These are phyloP conservation scores for Cladorrhinum sp. DNA, from an alignment of 2,329 filamentous ascomycete species.

Conservation along the genomic window DNA sequence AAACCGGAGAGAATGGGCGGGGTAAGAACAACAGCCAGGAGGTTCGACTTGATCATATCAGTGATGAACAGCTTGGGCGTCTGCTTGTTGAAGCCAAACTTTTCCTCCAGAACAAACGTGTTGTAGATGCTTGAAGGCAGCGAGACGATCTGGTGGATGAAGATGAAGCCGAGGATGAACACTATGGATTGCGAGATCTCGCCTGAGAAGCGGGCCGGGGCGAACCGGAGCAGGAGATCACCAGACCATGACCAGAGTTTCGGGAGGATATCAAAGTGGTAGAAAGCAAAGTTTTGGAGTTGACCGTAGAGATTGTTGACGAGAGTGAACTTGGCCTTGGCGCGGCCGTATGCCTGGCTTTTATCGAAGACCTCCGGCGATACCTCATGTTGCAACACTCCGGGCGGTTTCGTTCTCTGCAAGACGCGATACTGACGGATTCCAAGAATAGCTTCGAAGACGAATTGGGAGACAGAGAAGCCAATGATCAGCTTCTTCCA, in stretches of 20 bases:
- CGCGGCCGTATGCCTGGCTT: constrained; percentile 91
- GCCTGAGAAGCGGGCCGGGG: constrained; percentile 76
- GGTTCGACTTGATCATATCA: constrained; percentile 88
- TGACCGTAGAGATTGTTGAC: constrained; percentile 79
- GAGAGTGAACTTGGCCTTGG: constrained; percentile 88
- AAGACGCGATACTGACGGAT: constrained; percentile 87
- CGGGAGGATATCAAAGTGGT: constrained; percentile 87
- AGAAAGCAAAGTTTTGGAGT: constrained; percentile 82
- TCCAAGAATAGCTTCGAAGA: constrained; percentile 86
- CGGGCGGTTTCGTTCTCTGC: constrained; percentile 73
- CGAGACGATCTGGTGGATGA: constrained; percentile 75
- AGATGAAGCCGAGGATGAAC: constrained; percentile 83
- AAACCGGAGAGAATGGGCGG: constrained; percentile 89
- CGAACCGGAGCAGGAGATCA: constrained; percentile 66
- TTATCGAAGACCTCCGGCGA: constrained; percentile 90
- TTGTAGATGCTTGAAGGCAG: constrained; percentile 85
- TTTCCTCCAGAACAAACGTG: constrained; percentile 93
- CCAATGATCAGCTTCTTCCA: constrained; percentile 97
- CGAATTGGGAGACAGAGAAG: constrained; percentile 88
- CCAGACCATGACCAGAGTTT: constrained; percentile 86
- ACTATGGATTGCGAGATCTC: constrained; percentile 92
- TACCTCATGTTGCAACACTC: constrained; percentile 84
- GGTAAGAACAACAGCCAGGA: constrained; percentile 74
- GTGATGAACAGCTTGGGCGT: constrained; percentile 82
- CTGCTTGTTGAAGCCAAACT: constrained; percentile 99